Base-by-base conservation (phyloP, 441 rosid genomes). In the Breynia disticha region DNA sequence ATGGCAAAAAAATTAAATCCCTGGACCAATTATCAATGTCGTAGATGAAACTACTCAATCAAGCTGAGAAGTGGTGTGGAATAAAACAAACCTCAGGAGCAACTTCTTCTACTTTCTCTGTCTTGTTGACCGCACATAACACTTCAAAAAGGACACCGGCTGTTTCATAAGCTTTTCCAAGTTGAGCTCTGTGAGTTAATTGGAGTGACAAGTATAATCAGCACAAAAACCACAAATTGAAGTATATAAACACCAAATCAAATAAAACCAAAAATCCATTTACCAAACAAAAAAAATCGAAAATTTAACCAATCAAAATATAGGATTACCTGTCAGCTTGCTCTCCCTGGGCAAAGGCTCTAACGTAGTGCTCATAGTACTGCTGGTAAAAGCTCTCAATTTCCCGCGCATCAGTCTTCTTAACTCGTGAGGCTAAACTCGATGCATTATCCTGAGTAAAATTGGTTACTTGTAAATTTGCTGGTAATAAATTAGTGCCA, bases 111-210 rank as follows among this genome's bases (percentile, higher is more conserved):
- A 87, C 95, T 77, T 93, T 80, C 65, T 94, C 97, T n/a, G 83
- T 76, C 79, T 94, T 94, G 71, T 87, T 87, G 55, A 90, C 95
- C 17, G 97, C 97, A 56, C 88, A 89, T 46, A 89, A 95, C 58
- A 89, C 99, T 81, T 94, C 99, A 75, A 87, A 89, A 63, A 94
- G 99, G 56, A 89, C 95, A 42, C 97, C 97, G 0, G 99, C 99
- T 16, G 94, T 94, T 79, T 90, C 88, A 73, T 94, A 94, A 64
- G 96, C 96, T 72, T 94, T 94, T 50, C 90, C 94, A 65, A 94
- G 96, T 72, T 93, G 97, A 71, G 89, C 97, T 73, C 99, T 94
- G 75, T 42, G 61, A 57, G 39, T 18, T 37, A 56, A 52, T 41
- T 41, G 9, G n/a, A 41, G 15, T 41, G 1, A 9, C 15, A 6